A percentile compares a stretch with the other conserved stretches of the same genome.
Evolutionary conservation across 1,284 basidiomycete genomes (phyloP).

Genomic region (Xerocomus nothofagi): DNA sequence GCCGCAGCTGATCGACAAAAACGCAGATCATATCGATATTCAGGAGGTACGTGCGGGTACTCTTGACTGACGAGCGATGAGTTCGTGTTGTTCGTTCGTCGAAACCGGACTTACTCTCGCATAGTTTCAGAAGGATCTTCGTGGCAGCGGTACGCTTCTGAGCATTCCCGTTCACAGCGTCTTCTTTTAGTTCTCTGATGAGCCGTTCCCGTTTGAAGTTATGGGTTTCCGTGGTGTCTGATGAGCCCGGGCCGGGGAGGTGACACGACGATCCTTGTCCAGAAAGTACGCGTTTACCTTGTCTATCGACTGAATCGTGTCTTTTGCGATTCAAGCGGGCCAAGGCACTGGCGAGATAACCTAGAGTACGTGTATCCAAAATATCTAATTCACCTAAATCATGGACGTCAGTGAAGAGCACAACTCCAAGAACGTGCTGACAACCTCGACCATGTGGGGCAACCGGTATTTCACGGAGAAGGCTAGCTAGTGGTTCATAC

Average conservation of each 20-base stretch:
- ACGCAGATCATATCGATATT: background rate
- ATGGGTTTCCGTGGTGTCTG: conserved; percentile 7
- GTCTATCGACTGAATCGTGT: background rate
- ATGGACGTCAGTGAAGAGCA: background rate
- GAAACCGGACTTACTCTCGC: conserved; percentile 9
- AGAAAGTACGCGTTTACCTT: background rate
- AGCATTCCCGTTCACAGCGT: background rate
- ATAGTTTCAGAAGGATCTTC: conserved; percentile 21
- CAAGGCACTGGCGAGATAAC: conserved; percentile 22
- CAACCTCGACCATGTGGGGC: conserved; percentile 13
- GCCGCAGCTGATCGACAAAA: conserved; percentile 12
- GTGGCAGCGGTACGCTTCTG: conserved; percentile 23
- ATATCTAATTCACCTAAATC: conserved; percentile 10
- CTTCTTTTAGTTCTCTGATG: conserved; percentile 12
- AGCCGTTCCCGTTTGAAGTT: background rate
- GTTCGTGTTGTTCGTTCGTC: background rate
- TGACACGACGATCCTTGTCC: conserved; percentile 7
- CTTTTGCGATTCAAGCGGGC: background rate
- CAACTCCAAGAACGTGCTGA: background rate
- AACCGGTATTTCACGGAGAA: conserved; percentile 23
- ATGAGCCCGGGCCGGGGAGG: conserved; percentile 22
- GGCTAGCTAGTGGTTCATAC: conserved; percentile 14
- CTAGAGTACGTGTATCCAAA: conserved; percentile 5
- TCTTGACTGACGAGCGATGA: conserved; percentile 6
- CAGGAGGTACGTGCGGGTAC: conserved; percentile 6